Evolutionary conservation across 148 eudicot genomes (phyloP), one percentile per base, ranked within the genome.

Genomic region (Camellia japonica): DNA sequence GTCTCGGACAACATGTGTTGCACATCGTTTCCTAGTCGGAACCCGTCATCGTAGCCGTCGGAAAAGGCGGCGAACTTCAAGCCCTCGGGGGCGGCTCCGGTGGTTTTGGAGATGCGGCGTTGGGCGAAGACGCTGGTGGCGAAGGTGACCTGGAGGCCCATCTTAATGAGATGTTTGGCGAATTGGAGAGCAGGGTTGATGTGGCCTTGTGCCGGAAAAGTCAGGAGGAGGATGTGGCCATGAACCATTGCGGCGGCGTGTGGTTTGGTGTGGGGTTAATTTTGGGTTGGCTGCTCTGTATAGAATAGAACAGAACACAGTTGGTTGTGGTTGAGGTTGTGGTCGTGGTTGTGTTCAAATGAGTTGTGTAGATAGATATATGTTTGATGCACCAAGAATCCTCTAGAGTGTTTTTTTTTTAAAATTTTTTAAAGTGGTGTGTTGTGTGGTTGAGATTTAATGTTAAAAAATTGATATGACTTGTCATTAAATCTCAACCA

Each of bases 141-240:
- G 8, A 87, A 87, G 54, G 90, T 90, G 76, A 87, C 91, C 8
- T 23, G 76, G 1, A 74, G 68, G 6, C 87, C 82, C 47, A 74
- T 43, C 19, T 69, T 78, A 6, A 81, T 55, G 46, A 91, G 91
- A 59, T 52, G 74, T 62, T 88, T 88, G 80, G 91, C 87, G 38
- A 90, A 80, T 64, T 90, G 91, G 49, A 91, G 83, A 46, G 87
- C 61, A 6, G 95, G 92, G 64, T 91, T 91, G 51, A 88, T 78
- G 79, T 90, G 91, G 82, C 95, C 90, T 82, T 90, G 95, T 0
- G 75, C 77, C 0, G 87, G 82, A 44, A 75, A 74, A 7, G 79
- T 73, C 10, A 78, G 15, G 30, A 90, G 51, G 52, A 88, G 84
- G 64, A 88, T 65, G 77, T 87, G 92, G 60, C 23, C 79, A 4